A percentile compares a stretch with the other conserved stretches of the same genome.
phyloP scores from a whole-genome alignment of 768 basidiomycete species.

The Collybiopsis luxurians region DNA sequence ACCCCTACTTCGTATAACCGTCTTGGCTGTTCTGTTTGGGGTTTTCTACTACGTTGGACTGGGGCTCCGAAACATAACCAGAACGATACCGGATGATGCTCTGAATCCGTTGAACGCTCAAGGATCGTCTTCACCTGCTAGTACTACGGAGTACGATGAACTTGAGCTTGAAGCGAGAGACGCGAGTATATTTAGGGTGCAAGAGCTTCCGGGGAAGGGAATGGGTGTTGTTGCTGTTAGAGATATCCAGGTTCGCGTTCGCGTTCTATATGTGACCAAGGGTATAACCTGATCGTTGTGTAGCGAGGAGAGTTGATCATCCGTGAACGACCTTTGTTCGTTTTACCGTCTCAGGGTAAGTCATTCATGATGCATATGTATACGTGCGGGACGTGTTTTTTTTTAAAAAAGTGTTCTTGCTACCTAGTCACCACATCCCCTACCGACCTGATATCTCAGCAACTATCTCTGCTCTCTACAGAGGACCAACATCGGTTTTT shows the following conservation, averaged over 20 bases:
- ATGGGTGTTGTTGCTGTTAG: constrained; percentile 52
- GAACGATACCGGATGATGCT: no score
- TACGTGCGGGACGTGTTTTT: no score
- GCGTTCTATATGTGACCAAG: not conserved
- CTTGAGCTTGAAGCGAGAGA: not conserved
- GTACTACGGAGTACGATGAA: not conserved
- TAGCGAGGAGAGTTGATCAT: constrained; percentile 62
- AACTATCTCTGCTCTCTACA: constrained; percentile 30
- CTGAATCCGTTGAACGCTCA: no score
- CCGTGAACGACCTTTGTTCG: constrained; percentile 52
- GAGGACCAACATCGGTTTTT: constrained; percentile 40
- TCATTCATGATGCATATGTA: not conserved
- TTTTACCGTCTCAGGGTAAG: constrained; percentile 49
- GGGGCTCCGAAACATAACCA: no score
- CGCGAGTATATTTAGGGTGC: constrained; percentile 31
- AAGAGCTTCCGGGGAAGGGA: constrained; percentile 52
- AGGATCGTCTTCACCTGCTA: no score
- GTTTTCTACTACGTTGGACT: no score
- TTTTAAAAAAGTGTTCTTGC: not conserved
- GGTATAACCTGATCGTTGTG: constrained; percentile 7
- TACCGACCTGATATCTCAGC: constrained; percentile 34
- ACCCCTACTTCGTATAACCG: no score
- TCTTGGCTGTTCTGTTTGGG: no score
- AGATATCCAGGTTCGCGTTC: constrained; percentile 42
- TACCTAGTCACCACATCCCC: constrained; percentile 43